phyloP scores from a whole-genome alignment of 805 yeast species.

The Scheffersomyces lignosus region DNA sequence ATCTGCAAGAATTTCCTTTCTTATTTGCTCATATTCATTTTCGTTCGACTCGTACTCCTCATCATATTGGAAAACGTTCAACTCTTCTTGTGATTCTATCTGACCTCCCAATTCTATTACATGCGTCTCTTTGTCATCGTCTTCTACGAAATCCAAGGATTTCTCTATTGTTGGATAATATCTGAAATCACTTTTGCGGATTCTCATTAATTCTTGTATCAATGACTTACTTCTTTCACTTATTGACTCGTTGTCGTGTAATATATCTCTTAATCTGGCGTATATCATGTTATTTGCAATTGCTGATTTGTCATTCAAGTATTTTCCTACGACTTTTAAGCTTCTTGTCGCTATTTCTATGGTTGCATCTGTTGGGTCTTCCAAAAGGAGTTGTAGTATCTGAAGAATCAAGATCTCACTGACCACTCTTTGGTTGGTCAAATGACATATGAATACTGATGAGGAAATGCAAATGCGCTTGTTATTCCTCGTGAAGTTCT shows the following conservation, averaged over 20 bases:
- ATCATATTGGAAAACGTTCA: conserved; percentile 56
- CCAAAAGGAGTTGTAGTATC: conserved; percentile 33
- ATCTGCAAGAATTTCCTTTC: conserved; percentile 48
- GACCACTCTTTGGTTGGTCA: conserved; percentile 60
- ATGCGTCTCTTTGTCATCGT: conserved; percentile 61
- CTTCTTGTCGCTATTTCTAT: conserved; percentile 55
- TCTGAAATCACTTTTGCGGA: conserved; percentile 45
- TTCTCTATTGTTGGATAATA: conserved; percentile 40
- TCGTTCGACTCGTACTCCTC: conserved; percentile 52
- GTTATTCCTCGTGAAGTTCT: conserved; percentile 49
- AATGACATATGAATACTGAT: conserved; percentile 55
- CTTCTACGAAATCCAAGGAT: conserved; percentile 62
- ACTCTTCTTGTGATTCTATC: conserved; percentile 43
- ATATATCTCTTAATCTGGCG: conserved; percentile 59
- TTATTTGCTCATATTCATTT: conserved; percentile 42
- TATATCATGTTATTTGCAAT: conserved; percentile 50
- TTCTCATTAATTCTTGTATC: conserved; percentile 53
- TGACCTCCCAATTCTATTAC: conserved; percentile 54
- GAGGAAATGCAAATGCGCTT: conserved; percentile 43
- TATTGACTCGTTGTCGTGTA: conserved; percentile 50
- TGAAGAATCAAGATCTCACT: conserved; percentile 34
- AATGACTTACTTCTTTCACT: conserved; percentile 42
- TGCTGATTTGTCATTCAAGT: conserved; percentile 42
- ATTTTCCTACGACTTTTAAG: conserved; percentile 53
- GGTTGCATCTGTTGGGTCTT: conserved; percentile 52